Evolutionary conservation across 2,329 filamentous ascomycete genomes (phyloP).

Genomic region (Fusarium lateritium): DNA sequence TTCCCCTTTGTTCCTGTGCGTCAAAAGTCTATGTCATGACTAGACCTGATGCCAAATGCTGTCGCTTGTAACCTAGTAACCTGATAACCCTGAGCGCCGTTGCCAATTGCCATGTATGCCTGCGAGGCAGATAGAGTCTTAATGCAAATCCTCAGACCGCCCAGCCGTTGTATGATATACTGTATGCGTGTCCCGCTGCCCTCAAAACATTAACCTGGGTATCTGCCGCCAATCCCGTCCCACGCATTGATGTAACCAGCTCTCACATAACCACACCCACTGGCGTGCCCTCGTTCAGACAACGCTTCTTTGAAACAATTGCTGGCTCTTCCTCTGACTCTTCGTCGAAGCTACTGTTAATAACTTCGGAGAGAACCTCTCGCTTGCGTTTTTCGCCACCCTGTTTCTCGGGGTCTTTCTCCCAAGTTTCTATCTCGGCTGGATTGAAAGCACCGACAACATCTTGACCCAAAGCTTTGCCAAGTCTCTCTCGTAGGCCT

Average conservation of each 20-base stretch:
- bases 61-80: constrained; percentile 15
- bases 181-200: constrained; percentile 27
- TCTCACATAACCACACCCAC: constrained; percentile 52
- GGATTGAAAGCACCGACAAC: constrained; percentile 61
- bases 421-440: constrained; percentile 63
- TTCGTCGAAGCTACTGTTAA: constrained; percentile 60
- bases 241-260: constrained; percentile 13
- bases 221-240: constrained; percentile 16
- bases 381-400: constrained; percentile 53
- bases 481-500: constrained; percentile 69
- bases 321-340: constrained; percentile 53
- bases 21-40: constrained; percentile 16
- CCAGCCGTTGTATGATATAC: constrained; percentile 27
- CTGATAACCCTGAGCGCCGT: constrained; percentile 31
- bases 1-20: neutral
- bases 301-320: constrained; percentile 53
- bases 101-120: constrained; percentile 37
- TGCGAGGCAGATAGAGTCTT: constrained; percentile 41
- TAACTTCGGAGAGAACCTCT: constrained; percentile 55
- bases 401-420: constrained; percentile 56
- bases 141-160: constrained; percentile 29
- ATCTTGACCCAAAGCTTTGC: constrained; percentile 66
- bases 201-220: constrained; percentile 30
- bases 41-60: constrained; percentile 17
- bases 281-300: constrained; percentile 50